phyloP scores from a whole-genome alignment of 1,284 basidiomycete genomes.

The Cutaneotrichosporon cavernicola region DNA sequence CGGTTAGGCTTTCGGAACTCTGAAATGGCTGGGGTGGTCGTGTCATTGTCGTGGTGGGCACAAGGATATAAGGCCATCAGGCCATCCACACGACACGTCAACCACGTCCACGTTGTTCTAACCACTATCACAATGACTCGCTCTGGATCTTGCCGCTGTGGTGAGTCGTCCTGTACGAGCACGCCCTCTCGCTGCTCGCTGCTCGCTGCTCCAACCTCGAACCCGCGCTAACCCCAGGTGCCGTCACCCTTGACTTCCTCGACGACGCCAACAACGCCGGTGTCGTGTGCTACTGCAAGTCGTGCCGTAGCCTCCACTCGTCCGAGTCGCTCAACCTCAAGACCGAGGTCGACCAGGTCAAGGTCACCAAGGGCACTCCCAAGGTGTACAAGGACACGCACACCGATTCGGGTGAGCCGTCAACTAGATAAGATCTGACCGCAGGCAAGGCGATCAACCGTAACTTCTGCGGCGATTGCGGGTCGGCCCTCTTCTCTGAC shows the following conservation, averaged over 20 bases:
- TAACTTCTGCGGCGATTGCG: conserved; percentile 36
- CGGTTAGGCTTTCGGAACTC: too few species aligned
- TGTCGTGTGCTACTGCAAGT: conserved; percentile 23
- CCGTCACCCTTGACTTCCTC: conserved; percentile 16
- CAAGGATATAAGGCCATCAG: neutral
- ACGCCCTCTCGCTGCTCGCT: neutral
- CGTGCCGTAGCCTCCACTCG: conserved; percentile 20
- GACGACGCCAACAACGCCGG: conserved; percentile 21
- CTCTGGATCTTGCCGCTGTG: conserved; percentile 4
- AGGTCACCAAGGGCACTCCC: conserved; percentile 23
- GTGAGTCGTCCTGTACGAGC: neutral
- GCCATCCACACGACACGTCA: neutral
- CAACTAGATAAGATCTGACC: neutral
- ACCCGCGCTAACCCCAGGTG: conserved; percentile 8
- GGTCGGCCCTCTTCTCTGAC: conserved; percentile 26
- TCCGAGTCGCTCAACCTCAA: conserved; percentile 24
- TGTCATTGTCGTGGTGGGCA: too few species aligned
- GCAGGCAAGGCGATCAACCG: conserved; percentile 30
- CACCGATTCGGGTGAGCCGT: conserved; percentile 16
- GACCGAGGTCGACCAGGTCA: conserved; percentile 14
- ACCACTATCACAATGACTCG: conserved; percentile 4
- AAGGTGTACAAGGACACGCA: conserved; percentile 18
- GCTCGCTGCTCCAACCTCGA: neutral
- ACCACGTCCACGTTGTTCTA: neutral
- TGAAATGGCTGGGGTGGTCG: too few species aligned